Base-by-base conservation (phyloP, 2,329 filamentous ascomycete species). In the Penicillium sp. region DNA sequence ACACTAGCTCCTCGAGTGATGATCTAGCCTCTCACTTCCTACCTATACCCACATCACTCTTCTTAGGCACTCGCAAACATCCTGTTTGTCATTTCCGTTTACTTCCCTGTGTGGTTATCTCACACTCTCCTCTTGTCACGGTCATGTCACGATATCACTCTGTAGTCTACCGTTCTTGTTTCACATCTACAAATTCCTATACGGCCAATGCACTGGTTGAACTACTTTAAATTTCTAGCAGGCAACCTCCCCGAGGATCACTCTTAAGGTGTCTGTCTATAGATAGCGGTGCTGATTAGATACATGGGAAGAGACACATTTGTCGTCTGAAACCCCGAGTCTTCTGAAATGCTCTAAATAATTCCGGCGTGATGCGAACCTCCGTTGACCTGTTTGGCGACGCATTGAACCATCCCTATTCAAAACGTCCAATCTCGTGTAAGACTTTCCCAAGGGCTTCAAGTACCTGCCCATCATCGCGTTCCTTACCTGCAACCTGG, bases 401-500 rank as follows among this genome's bases (percentile, higher is more conserved):
- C 7, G 10, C 10, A 27, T 27, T 27, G 7, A 50, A 48, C 44
- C n/a, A n/a, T n/a, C n/a, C 26, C 36, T 52, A 49, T 37, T 57
- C 52, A 27, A 59, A 56, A 10, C 54, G 52, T 10, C 86, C 85
- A 21, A 90, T 80, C 24, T 82, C 82, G 45, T 84, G 80, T 54
- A 91, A 69, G 10, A 84, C 84, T 62, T 80, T 80, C 8, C 80
- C 78, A 8, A 90, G 68, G 55, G 86, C 74, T 32, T 73, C 72
- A 3, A 75, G 57, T 17, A 75, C 64, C 33, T 66, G 62, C 10
- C 69, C 68, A 56, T 73, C 68, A 51, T 72, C 70, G 8, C 61
- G 65, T 52, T 74, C 71, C 53, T 69, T 74, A 7, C 72, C 72
- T 12, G 72, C 71, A 24, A 75, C 67, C 47, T 70, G 68, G 15